These are phyloP conservation scores for Carex cristatella DNA, from an alignment of 176 grass and related monocot genomes.

Conservation along the genomic window DNA sequence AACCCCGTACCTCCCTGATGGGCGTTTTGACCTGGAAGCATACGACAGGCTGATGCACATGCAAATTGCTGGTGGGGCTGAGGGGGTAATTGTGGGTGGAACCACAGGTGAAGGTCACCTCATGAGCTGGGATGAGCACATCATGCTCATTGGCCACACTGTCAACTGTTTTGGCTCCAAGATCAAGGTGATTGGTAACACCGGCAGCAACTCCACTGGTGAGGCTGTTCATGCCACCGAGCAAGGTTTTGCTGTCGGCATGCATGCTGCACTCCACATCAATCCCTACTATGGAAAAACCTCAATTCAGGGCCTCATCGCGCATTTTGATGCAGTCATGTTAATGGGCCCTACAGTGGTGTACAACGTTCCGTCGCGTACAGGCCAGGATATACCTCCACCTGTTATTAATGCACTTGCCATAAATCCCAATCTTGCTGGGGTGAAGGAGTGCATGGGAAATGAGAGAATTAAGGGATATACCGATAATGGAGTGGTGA, in stretches of 20 bases:
- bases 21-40: constrained; percentile 95
- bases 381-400: constrained; percentile 78
- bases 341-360: constrained; percentile 89
- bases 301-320: constrained; percentile 52
- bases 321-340: constrained; percentile 77
- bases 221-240: constrained; percentile 87
- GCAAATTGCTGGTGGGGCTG: constrained; percentile 60
- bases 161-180: constrained; percentile 92
- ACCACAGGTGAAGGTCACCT: constrained; percentile 92
- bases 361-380: constrained; percentile 88
- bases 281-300: constrained; percentile 99
- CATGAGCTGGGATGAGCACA: constrained; percentile 99
- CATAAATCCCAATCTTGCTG: constrained; percentile 57
- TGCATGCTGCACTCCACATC: constrained; percentile 95
- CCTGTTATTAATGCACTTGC: constrained; percentile 45
- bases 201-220: constrained; percentile 90
- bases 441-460: constrained; percentile 86
- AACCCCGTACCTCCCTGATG: constrained; percentile 94
- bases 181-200: constrained; percentile 94
- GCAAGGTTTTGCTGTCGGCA: constrained; percentile 93
- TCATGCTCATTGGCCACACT: constrained; percentile 93
- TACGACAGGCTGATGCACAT: constrained; percentile 78
- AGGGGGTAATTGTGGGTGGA: constrained; percentile 90
- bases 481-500: constrained; percentile 46
- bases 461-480: constrained; percentile 68